phyloP scores from a whole-genome alignment of 192 early-diverging fungal species.

The Gorgonomyces haynaldii region DNA sequence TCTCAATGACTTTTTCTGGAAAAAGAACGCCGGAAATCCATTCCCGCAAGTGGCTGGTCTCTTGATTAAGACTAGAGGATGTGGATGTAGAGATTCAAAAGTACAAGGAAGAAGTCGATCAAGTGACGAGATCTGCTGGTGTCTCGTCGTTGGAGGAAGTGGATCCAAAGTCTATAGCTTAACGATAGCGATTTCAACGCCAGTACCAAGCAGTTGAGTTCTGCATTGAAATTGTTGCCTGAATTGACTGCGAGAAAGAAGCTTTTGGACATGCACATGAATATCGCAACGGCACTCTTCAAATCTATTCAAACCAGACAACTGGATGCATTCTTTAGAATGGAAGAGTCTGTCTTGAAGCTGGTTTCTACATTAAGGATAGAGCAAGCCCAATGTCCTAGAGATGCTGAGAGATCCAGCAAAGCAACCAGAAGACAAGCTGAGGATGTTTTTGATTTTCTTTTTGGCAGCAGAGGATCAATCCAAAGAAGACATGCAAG shows the following conservation, averaged over 20 bases:
- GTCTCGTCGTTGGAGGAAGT: slow-evolving; percentile 73
- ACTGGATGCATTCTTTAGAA: slow-evolving; percentile 84
- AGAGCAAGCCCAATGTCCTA: slow-evolving; percentile 64
- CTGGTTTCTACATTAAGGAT: slow-evolving; percentile 31
- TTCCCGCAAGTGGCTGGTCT: slow-evolving; percentile 90
- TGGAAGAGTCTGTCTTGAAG: slow-evolving; percentile 80
- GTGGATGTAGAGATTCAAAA: slow-evolving; percentile 86
- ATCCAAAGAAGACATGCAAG: slow-evolving; percentile 69
- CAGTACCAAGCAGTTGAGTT: slow-evolving; percentile 78
- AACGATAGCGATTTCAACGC: slow-evolving; percentile 7
- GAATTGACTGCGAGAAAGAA: slow-evolving; percentile 90
- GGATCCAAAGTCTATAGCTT: slow-evolving; percentile 27
- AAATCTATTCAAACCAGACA: slow-evolving; percentile 84
- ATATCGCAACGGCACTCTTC: slow-evolving; percentile 82
- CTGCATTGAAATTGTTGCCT: slow-evolving; percentile 84
- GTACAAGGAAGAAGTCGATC: slow-evolving; percentile 91
- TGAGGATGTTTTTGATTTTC: slow-evolving; percentile 81
- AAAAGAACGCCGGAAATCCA: slow-evolving; percentile 76
- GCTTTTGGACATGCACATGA: slow-evolving; percentile 97
- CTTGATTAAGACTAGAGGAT: slow-evolving; percentile 40
- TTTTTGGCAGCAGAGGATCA: slow-evolving; percentile 63
- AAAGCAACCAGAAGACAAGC: slow-evolving; percentile 73
- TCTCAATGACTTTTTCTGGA: slow-evolving; percentile 87
- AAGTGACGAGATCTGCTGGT: slow-evolving; percentile 77
- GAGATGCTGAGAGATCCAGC: slow-evolving; percentile 77